A percentile compares a stretch with the other conserved stretches of the same genome.
phyloP scores from a whole-genome alignment of 176 grass and related monocot genomes.

The Eleusine indica region DNA sequence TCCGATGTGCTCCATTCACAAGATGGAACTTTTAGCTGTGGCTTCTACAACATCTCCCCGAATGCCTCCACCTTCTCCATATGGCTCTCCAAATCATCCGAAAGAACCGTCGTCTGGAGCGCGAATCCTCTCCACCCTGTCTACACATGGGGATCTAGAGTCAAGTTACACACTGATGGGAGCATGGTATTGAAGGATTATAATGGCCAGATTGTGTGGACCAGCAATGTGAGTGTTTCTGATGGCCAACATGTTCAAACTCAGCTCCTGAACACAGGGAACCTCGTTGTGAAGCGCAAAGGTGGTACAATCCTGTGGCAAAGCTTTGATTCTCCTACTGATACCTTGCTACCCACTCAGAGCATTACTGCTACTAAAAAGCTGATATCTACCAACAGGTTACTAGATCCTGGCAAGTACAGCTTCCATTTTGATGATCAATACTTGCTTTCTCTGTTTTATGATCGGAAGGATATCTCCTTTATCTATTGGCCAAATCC shows the following conservation, averaged over 20 bases:
- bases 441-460: slow-evolving; percentile 47
- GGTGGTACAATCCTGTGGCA: slow-evolving; percentile 32
- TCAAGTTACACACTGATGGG: slow-evolving; percentile 31
- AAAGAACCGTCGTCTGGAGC: slow-evolving; percentile 28
- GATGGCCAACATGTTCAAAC: background rate
- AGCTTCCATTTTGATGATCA: slow-evolving; percentile 56
- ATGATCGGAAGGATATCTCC: slow-evolving; percentile 40
- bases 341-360: slow-evolving; percentile 54
- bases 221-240: slow-evolving; percentile 28
- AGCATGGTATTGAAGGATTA: slow-evolving; percentile 40
- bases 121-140: slow-evolving; percentile 43
- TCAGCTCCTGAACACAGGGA: slow-evolving; percentile 30
- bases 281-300: slow-evolving; percentile 40
- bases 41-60: slow-evolving; percentile 34
- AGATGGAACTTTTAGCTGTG: slow-evolving; percentile 42
- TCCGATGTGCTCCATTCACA: slow-evolving; percentile 26
- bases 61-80: slow-evolving; percentile 44
- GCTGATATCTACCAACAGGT: slow-evolving; percentile 42
- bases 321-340: slow-evolving; percentile 52
- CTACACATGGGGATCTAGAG: slow-evolving; percentile 36
- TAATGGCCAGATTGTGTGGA: slow-evolving; percentile 39
- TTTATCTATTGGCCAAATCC: slow-evolving; percentile 60
- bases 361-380: slow-evolving; percentile 30
- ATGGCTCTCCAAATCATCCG: slow-evolving; percentile 32
- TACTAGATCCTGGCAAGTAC: slow-evolving; percentile 45